phyloP scores from a whole-genome alignment of 2,329 filamentous ascomycete genomes.

The Diaporthe nobilis region DNA sequence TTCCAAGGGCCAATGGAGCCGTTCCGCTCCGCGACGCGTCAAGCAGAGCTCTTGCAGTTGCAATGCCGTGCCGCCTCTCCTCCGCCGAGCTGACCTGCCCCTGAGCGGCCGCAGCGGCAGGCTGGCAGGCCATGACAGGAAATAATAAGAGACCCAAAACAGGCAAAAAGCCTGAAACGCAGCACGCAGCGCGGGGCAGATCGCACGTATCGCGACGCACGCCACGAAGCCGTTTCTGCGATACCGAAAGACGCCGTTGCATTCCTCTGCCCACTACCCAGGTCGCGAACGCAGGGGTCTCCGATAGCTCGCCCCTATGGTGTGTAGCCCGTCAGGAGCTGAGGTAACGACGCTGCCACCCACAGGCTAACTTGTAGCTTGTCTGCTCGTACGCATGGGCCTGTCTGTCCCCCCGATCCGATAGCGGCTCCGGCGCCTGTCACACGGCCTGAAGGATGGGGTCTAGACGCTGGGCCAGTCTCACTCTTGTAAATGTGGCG shows the following conservation, averaged over 20 bases:
- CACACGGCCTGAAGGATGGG: slow-evolving; percentile 33
- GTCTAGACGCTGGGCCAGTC: slow-evolving; percentile 36
- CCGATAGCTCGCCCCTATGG: slow-evolving; percentile 16
- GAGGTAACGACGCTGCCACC: slow-evolving; percentile 5
- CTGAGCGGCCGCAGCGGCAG: slow-evolving; percentile 22
- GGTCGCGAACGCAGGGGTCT: slow-evolving; percentile 10
- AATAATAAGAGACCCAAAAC: not conserved
- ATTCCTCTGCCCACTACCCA: not conserved
- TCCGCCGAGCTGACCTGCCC: slow-evolving; percentile 13
- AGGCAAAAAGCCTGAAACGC: slow-evolving; percentile 11
- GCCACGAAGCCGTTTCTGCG: slow-evolving; percentile 26
- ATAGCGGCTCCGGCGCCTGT: slow-evolving; percentile 35
- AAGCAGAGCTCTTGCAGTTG: slow-evolving; percentile 32
- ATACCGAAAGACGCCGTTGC: slow-evolving; percentile 19
- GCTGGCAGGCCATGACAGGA: not conserved
- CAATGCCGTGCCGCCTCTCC: slow-evolving; percentile 23
- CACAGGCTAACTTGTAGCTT: not conserved
- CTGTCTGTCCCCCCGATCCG: slow-evolving; percentile 10
- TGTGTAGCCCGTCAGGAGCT: slow-evolving; percentile 12
- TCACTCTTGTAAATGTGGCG: slow-evolving; percentile 31
- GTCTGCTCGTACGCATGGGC: not conserved
- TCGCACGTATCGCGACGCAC: slow-evolving; percentile 19
- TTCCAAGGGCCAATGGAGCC: slow-evolving; percentile 27
- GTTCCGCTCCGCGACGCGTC: slow-evolving; percentile 15
- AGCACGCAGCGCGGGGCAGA: slow-evolving; percentile 8